These are phyloP conservation scores for Zygotorulaspora florentina DNA, from an alignment of 805 yeast species.

Conservation along the genomic window DNA sequence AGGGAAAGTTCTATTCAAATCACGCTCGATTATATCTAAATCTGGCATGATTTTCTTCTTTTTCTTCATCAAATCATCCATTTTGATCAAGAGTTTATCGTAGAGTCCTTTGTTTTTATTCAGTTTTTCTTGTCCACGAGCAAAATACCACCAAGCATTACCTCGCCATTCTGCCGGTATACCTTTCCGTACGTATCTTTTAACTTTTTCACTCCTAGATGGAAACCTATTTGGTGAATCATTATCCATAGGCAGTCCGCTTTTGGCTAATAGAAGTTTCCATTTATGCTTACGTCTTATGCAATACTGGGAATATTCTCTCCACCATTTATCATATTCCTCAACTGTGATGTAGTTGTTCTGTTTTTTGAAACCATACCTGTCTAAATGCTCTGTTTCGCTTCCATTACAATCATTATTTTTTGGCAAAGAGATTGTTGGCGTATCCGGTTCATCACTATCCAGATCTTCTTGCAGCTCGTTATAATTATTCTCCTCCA, in stretches of 20 bases:
- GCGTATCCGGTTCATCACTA: conserved; percentile 8
- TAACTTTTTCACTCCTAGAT: conserved; percentile 69
- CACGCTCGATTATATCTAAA: conserved; percentile 90
- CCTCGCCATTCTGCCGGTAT: conserved; percentile 98
- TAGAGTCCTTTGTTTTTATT: conserved; percentile 71
- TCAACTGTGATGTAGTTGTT: conserved; percentile 47
- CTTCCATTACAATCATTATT: conserved; percentile 3
- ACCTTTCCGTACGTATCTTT: conserved; percentile 82
- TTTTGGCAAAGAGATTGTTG: conserved; percentile 2
- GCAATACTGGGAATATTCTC: conserved; percentile 57
- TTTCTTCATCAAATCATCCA: conserved; percentile 38
- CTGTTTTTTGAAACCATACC: conserved; percentile 83
- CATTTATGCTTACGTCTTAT: conserved; percentile 71
- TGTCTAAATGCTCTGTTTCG: conserved; percentile 44
- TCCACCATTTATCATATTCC: conserved; percentile 75
- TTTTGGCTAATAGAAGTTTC: conserved; percentile 59
- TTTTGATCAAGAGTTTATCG: conserved; percentile 58
- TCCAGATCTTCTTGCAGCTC: conserved; percentile 11
- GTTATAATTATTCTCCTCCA: conserved; percentile 7
- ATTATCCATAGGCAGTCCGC: conserved; percentile 52
- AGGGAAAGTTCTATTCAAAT: conserved; percentile 90
- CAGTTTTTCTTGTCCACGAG: conserved; percentile 73
- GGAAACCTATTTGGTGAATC: conserved; percentile 67
- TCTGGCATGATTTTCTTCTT: conserved; percentile 38
- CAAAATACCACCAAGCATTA: conserved; percentile 92